These are phyloP conservation scores for Cladosporium sp. DNA, from an alignment of 2,329 filamentous ascomycete species.

Conservation along the genomic window DNA sequence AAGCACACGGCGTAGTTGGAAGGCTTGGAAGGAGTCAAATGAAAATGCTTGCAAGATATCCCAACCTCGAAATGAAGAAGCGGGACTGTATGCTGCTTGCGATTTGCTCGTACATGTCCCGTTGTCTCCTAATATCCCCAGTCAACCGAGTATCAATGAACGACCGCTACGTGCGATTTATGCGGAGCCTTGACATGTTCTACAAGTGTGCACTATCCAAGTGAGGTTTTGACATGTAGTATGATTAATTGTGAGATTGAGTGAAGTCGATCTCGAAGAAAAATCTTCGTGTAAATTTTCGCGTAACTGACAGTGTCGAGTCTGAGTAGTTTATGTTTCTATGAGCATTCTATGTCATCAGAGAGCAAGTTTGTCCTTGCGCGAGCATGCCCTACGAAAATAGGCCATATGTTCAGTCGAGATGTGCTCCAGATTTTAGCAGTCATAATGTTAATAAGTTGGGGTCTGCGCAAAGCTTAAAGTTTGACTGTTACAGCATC, in stretches of 20 bases:
- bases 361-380: not conserved
- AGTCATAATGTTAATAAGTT: slow-evolving; percentile 3
- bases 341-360: not conserved
- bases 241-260: not conserved
- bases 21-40: slow-evolving; percentile 9
- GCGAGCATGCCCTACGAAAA: not conserved
- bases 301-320: too few relatives aligned
- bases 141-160: not conserved
- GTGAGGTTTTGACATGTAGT: not conserved
- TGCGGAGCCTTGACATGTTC: too few relatives aligned
- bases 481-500: slow-evolving; percentile 1
- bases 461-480: slow-evolving; percentile 9
- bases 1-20: slow-evolving; percentile 7
- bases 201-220: too few relatives aligned
- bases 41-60: slow-evolving; percentile 10
- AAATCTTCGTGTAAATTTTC: too few relatives aligned
- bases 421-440: not conserved
- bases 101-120: not conserved
- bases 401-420: too few relatives aligned
- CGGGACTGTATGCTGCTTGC: not conserved
- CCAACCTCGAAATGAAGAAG: slow-evolving; percentile 1
- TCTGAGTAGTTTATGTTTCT: too few relatives aligned
- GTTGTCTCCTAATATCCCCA: not conserved
- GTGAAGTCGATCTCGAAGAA: not conserved
- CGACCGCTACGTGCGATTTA: too few relatives aligned